Base-by-base conservation (phyloP, 805 yeast genomes). In the Henningerozyma blattae region DNA sequence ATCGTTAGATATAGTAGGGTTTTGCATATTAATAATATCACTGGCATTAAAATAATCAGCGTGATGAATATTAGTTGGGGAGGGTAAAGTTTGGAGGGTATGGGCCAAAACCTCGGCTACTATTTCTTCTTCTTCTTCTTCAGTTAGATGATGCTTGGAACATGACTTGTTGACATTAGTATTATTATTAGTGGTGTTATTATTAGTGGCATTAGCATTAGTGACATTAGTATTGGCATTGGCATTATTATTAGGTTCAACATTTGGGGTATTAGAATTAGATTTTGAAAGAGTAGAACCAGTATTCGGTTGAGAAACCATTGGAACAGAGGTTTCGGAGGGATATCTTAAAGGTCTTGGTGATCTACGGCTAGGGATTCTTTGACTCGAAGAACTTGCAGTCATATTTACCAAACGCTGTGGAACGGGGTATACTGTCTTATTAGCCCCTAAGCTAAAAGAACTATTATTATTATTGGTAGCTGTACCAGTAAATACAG, bases 291-390 rank as follows among this genome's bases (percentile, higher is more conserved):
- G 8, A 20, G 8, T 20, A 1, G 24, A 22, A 18, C 15, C 22
- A 16, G 12, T 29, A n/a, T n/a, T n/a, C n/a, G n/a, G n/a, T n/a
- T n/a, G n/a, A n/a, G n/a, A n/a, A n/a, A n/a, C n/a, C n/a, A n/a
- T n/a, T 18, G 12, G 22, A 17, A 13, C 18, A 20, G 27, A 37
- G 41, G 7, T 34, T 37, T n/a, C 40, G 63, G 30, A 56, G 46
- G 27, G 70, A 54, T 40, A 69, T 64, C 33, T 74, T 67, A 24
- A 33, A 81, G 48, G 0, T 87, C 91, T 54, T 79, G 91, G 28
- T 68, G 68, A 46, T 72, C 74, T 0, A 91, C 91, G 47, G 80
- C 93, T 22, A 75, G 45, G 47, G 80, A 82, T 9, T 24, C 27
- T 24, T 24, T 13, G 27, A 20, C 9, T 7, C 7, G 22, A 20